Evolutionary conservation across 2,329 filamentous ascomycete genomes (phyloP).

Genomic region (Aspergillus clavatus): DNA sequence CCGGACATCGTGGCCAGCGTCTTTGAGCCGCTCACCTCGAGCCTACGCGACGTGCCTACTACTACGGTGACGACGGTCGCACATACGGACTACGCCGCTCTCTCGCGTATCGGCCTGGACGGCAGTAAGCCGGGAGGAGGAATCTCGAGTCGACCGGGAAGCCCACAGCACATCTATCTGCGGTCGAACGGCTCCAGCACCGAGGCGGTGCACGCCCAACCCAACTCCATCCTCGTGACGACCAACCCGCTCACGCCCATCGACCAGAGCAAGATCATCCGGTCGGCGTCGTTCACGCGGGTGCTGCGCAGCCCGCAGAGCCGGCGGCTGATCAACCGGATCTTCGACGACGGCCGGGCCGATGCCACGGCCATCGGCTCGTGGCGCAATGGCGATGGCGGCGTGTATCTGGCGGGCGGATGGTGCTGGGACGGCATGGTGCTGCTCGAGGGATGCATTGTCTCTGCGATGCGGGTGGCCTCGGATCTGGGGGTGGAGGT

Average conservation of each 20-base stretch:
- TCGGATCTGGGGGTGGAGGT: constrained; percentile 48
- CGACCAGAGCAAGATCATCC: constrained; percentile 40
- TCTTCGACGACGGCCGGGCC: constrained; percentile 32
- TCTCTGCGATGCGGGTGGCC: constrained; percentile 55
- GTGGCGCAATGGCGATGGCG: constrained; percentile 52
- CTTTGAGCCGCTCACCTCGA: constrained; percentile 39
- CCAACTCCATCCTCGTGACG: constrained; percentile 49
- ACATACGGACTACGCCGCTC: constrained; percentile 30
- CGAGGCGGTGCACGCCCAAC: constrained; percentile 51
- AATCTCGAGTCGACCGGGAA: constrained; percentile 1
- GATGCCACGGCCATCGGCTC: not conserved
- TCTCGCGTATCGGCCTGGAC: constrained; percentile 11
- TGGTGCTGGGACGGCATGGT: constrained; percentile 66
- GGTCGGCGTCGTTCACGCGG: constrained; percentile 48
- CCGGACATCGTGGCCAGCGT: constrained; percentile 50
- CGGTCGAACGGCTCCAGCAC: constrained; percentile 34
- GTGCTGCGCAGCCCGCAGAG: constrained; percentile 50
- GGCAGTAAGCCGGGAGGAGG: constrained; percentile 1
- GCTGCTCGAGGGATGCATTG: constrained; percentile 56
- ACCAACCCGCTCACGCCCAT: constrained; percentile 46
- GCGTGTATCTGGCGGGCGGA: constrained; percentile 53
- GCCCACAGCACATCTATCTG: constrained; percentile 33
- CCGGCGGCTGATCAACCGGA: constrained; percentile 43
- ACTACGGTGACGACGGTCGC: constrained; percentile 48
- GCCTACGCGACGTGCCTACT: constrained; percentile 38